A percentile compares a stretch with the other conserved stretches of the same genome.
These are phyloP conservation scores for Eimeria maxima DNA, from an alignment of 169 alveolate genomes.

Conservation along the genomic window DNA sequence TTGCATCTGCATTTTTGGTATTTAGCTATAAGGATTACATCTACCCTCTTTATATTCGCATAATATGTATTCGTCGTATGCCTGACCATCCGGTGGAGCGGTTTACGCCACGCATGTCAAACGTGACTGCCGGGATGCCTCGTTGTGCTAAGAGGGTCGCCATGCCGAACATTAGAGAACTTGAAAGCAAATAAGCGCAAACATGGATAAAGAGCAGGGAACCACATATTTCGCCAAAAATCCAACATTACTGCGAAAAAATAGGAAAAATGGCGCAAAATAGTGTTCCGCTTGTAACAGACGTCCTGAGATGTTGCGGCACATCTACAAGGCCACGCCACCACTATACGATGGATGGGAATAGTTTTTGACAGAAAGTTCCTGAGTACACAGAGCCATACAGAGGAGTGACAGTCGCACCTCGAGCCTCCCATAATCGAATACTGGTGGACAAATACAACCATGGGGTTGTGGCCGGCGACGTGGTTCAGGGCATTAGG, in stretches of 20 bases:
- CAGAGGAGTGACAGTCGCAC: not conserved
- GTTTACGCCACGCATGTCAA: conserved; percentile 87
- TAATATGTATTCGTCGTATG: not conserved
- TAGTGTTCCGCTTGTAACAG: not conserved
- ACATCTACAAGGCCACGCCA: not conserved
- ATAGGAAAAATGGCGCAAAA: too few species aligned
- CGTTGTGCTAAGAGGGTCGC: conserved; percentile 59
- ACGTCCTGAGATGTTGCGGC: not conserved
- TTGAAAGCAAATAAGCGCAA: not conserved
- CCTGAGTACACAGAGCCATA: not conserved
- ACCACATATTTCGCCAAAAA: not conserved
- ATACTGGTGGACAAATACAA: conserved; percentile 68
- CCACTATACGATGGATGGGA: too few species aligned
- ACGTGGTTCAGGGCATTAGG: not conserved
- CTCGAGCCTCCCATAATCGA: conserved; percentile 69
- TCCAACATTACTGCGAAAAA: too few species aligned
- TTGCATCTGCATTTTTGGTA: too few species aligned
- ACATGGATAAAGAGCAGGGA: not conserved
- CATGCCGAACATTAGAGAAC: conserved; percentile 81
- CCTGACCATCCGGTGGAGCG: conserved; percentile 85
- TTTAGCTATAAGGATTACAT: not conserved
- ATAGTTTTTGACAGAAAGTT: too few species aligned
- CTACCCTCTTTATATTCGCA: not conserved
- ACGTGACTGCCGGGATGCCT: conserved; percentile 83
- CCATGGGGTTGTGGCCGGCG: conserved; percentile 61